Conservation (phyloP, 176 grass and related monocot genomes). For the Oropetium thomaeum region DNA sequence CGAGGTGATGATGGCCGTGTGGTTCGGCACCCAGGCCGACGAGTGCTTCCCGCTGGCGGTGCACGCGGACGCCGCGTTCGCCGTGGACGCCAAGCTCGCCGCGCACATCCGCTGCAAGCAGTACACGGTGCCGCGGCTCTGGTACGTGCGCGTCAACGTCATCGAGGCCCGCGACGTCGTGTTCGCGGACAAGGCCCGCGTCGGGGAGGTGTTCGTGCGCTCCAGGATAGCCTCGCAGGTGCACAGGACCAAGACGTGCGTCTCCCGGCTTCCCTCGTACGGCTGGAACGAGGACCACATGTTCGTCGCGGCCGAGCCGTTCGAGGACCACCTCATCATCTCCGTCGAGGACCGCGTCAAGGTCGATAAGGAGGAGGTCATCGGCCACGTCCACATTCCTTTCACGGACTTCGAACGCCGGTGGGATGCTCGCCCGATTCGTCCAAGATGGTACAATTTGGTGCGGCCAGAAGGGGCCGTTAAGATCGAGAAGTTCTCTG, state of each 20-base stretch:
- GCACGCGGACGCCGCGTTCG: conserved; percentile 50
- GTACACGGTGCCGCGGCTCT: conserved; percentile 65
- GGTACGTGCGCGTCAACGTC: conserved; percentile 64
- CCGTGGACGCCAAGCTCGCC: conserved; percentile 42
- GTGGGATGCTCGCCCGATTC: conserved; percentile 40
- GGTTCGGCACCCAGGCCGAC: conserved; percentile 74
- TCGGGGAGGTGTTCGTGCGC: conserved; percentile 53
- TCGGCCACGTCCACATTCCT: conserved; percentile 44
- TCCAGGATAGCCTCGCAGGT: conserved; percentile 32
- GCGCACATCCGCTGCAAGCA: conserved; percentile 57
- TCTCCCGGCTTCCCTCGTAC: conserved; percentile 33
- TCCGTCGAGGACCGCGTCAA: conserved; percentile 61
- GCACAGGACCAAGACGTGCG: conserved; percentile 33
- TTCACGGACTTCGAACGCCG: conserved; percentile 49
- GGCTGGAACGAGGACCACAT: conserved; percentile 67
- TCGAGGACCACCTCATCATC: conserved; percentile 48
- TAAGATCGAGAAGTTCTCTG: conserved; percentile 50
- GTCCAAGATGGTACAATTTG: conserved; percentile 45
- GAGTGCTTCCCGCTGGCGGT: conserved; percentile 58
- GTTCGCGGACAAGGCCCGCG: conserved; percentile 42
- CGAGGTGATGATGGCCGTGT: conserved; percentile 66
- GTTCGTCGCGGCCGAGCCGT: conserved; percentile 62
- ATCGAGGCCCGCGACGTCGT: conserved; percentile 47
- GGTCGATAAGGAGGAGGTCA: conserved; percentile 55
- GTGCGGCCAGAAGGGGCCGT: conserved; percentile 40